Base-by-base conservation (phyloP, 192 early-diverging fungal species). In the Backusella morwellensis region DNA sequence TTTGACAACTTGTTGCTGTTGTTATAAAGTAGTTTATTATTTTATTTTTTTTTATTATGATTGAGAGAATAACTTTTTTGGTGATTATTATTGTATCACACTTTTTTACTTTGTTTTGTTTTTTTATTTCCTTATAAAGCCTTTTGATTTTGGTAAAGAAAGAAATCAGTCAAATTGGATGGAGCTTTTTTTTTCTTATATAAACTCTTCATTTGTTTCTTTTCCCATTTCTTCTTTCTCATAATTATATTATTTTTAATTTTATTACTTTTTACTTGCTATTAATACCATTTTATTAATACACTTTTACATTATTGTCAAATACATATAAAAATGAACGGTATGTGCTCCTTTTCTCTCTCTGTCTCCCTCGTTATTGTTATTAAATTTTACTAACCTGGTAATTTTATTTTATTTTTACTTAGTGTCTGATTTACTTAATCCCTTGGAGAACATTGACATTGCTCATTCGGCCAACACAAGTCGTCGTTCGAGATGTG, bases 351-450 rank as follows among this genome's bases (percentile, higher is more conserved):
- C 14, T 6, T 50, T 6, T 50, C 47, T 17, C 15, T 44, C 42
- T 17, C 15, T 12, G 38, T 40, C 9, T 7, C 8, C 11, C 9
- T 40, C 38, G 17, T 50, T 50, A 19, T 50, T 59, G 11, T 23
- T 23, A 26, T 11, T 59, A 26, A 29, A 23, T 59, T 59, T 38
- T 59, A 56, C 21, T 56, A 23, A 21, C 23, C 23, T 59, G n/a
- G 23, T 59, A 59, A 59, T 26, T 59, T 29, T 29, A 12, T 14
- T 63, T 14, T 23, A 2, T 59, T 59, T 40, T 59, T 59, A 14
- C 3, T 35, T 68, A 68, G 67, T 72, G 42, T 72, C 70, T 23
- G 70, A 72, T 23, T 34, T 72, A 19, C 70, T 72, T 34, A 72
- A 72, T 40, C 70, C 70, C 42, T 34, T 42, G 36, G 21, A 38